Base-by-base conservation (phyloP, 2,329 filamentous ascomycete genomes). In the Cryphonectria japonica region DNA sequence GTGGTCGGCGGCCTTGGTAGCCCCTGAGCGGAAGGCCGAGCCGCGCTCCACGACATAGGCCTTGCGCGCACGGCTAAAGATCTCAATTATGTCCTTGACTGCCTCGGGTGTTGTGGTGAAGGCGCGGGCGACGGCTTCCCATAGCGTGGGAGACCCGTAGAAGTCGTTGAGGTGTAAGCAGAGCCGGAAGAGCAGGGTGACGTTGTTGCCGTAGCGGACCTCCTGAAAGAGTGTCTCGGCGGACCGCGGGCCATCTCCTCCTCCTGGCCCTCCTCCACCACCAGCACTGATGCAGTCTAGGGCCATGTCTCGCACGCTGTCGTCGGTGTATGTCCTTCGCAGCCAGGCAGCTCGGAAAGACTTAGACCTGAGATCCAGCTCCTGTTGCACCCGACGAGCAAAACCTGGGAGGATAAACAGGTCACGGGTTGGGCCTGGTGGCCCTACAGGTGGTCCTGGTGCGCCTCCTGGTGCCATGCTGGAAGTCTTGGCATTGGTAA, bases 161-260 rank as follows among this genome's bases (percentile, higher is more conserved):
- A 64, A 71, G 0, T 2, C 6, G 7, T 41, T 37, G 1, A 64
- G 41, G 9, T 11, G 5, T 46, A 16, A 60, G 37, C 66, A 71
- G 2, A 67, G 69, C n/a, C 67, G 60, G 41, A 71, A 43, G 22
- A 71, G 63, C 39, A 71, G 16, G 14, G 71, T 63, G 57, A 73
- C 60, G 26, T 73, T 73, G 29, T 73, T 73, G 41, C 69, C 71
- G 26, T 69, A 73, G n/a, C 66, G 57, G 39, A 69, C 62, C 46
- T 70, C 68, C 1, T n/a, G 46, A 3, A 59, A 37, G 2, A 16
- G 3, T 6, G 9, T 9, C 1, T 46, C 59, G 1, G 22, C 22
- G n/a, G 54, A 8, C 32, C 37, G 16, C 0, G 3, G 16, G 19
- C 7, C n/a, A 46, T 61, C 14, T 13, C 13, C 13, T 9, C 6